These are phyloP conservation scores for Diutina neorugosa DNA, from an alignment of 1,139 yeast species.

Conservation along the genomic window DNA sequence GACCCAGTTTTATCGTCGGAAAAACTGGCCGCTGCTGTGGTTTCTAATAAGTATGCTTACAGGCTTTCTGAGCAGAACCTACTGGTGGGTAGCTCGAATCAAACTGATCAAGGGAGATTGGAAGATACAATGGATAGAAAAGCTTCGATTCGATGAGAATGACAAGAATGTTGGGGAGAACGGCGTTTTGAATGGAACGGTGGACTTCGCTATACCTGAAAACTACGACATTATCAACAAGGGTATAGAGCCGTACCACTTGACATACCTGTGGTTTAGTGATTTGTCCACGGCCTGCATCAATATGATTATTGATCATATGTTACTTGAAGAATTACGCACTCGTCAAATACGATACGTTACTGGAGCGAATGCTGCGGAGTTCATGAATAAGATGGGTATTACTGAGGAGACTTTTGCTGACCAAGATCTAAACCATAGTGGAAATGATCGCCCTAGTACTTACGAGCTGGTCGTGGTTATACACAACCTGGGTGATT, in stretches of 20 bases:
- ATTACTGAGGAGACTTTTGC: neutral
- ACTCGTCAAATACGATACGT: neutral
- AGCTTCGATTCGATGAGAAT: constrained; percentile 11
- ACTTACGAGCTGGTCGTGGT: constrained; percentile 2
- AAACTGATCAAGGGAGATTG: constrained; percentile 51
- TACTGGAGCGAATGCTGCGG: neutral
- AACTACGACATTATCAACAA: neutral
- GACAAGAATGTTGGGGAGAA: neutral
- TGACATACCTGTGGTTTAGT: constrained; percentile 32
- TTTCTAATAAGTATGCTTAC: constrained; percentile 37
- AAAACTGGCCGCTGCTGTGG: constrained; percentile 69
- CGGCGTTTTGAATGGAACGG: neutral
- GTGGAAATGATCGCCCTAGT: neutral
- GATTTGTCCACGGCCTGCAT: constrained; percentile 40
- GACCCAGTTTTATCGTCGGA: constrained; percentile 44
- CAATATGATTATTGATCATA: constrained; percentile 49
- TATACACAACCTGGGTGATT: neutral
- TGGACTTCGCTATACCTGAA: neutral
- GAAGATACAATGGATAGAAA: constrained; percentile 42
- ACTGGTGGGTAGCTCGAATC: constrained; percentile 57
- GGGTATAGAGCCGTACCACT: neutral
- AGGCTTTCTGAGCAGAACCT: constrained; percentile 34
- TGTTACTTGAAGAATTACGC: constrained; percentile 46
- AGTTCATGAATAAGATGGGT: neutral
- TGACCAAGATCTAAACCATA: neutral